Evolutionary conservation across 495 filamentous ascomycete species (phyloP), one percentile per base, ranked within the genome.

Genomic region (Thermochaetoides thermophila): DNA sequence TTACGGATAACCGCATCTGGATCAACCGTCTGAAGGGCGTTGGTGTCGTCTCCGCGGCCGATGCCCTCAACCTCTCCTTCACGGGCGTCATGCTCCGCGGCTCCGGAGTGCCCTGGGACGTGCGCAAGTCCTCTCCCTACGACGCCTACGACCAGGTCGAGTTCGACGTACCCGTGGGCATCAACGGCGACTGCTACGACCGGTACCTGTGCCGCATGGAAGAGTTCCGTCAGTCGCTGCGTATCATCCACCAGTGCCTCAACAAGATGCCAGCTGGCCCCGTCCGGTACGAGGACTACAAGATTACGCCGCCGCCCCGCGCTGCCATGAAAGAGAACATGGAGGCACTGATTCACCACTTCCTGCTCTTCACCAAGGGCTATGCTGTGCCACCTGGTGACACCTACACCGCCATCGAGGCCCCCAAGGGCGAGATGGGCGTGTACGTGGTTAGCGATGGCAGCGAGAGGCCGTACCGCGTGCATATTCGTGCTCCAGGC

Each of bases 241-340:
- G 89, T 45, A 96, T 99, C 62, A 94, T 99, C 53, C 77, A 92
- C 66, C 89, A 99, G 64, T 96, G 91, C 57, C 61, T 99, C 38
- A 96, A 99, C 69, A 81, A 95, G 70, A 99, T 99, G 84, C 87
- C 91, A 12, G 67, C 83, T 20, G 89, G 89, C 15, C 87, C 89
- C 15, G 72, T 96, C 49, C 74, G 84, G 35, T 85, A 95, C 24
- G 89, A 97, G 60, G 89, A 97, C 62, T 97, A 95, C 70, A 97
- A 97, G 70, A 75, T 99, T 56, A 79, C 81, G n/a, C 89, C 89
- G 7, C 89, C 89, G 24, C 89, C 89, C 10, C 74, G 89, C 49
- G 71, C 77, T n/a, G 91, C 89, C 44, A 99, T 99, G 89, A 99
- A 99, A 70, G 89, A 99, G 70, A 77, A 99, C 62, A 99, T 99